These are phyloP conservation scores for Lenwebbia sp. DNA, from an alignment of 345 rosid genomes.

Conservation along the genomic window DNA sequence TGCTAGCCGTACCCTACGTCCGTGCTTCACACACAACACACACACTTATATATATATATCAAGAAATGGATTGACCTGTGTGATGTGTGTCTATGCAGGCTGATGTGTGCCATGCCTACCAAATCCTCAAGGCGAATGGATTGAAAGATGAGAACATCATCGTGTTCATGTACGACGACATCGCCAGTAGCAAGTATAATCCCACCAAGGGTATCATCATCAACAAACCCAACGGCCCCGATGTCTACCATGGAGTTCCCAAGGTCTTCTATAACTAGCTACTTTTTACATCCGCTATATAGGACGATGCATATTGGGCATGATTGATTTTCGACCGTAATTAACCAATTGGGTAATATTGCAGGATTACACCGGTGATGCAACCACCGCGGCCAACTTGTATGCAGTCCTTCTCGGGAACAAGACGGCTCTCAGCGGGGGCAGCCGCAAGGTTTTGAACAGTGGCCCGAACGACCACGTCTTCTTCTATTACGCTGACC, in stretches of 20 bases:
- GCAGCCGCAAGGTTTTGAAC: conserved; percentile 50
- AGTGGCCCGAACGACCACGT: conserved; percentile 39
- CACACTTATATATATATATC: background rate
- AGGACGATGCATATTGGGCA: background rate
- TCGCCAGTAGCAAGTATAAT: conserved; percentile 26
- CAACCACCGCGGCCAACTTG: conserved; percentile 27
- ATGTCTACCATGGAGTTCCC: conserved; percentile 59
- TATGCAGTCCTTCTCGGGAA: conserved; percentile 42
- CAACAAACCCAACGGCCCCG: conserved; percentile 48
- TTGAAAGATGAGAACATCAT: conserved; percentile 58
- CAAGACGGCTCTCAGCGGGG: conserved; percentile 33
- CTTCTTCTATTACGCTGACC: conserved; percentile 50
- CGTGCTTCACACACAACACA: background rate
- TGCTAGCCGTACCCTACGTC: too few relatives aligned
- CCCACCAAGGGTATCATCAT: conserved; percentile 58
- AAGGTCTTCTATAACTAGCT: conserved; percentile 21
- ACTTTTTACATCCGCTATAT: background rate
- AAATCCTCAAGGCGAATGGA: conserved; percentile 40
- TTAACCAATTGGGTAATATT: background rate
- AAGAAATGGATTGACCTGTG: background rate
- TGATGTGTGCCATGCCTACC: conserved; percentile 69
- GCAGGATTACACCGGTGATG: conserved; percentile 38
- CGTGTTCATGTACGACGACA: conserved; percentile 77
- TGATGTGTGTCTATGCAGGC: background rate
- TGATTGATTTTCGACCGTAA: background rate